Evolutionary conservation across 2,329 filamentous ascomycete species (phyloP), one percentile per base, ranked within the genome.

Genomic region (Penicillium hordei): DNA sequence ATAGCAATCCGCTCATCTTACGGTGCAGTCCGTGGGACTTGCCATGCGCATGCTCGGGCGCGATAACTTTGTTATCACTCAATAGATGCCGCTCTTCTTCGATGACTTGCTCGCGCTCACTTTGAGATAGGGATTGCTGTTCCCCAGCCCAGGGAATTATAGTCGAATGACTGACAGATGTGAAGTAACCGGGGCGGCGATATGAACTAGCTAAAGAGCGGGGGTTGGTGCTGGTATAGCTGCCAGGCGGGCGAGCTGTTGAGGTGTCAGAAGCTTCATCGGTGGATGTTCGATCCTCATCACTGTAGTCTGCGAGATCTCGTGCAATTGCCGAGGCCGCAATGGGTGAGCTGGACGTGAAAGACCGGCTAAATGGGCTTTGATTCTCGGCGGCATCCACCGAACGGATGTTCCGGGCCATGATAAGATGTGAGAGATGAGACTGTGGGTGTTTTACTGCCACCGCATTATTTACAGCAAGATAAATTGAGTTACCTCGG

Each of bases 151-250:
- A 69, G 10, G 86, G 85, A 27, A 90, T 83, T 58, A 95, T 81
- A 5, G 88, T 84, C 4, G 89, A 87, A 53, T 91, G 82, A 1
- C 86, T 83, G 25, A 88, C 87, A 13, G 88, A 89, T 59, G 85
- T 90, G 31, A 94, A 87, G 69, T 88, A 89, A 64, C 86, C 89
- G 1, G 91, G 90, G 45, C 91, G 84, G 55, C 89, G 86, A 76
- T 94, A 96, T 33, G 84, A 84, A 36, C 83, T 82, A 19, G 81
- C 79, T 76, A 89, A 81, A 17, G 84, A 83, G 61, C 78, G 72
- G 17, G 70, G 67, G 34, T 72, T 71, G 29, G 68, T 72, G 19
- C 72, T 62, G 55, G 78, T 58, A 60, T 74, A 55, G 64, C 72
- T 71, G 62, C 72, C 72, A 19, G 72, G 63, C 48, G 78, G 75